phyloP scores from a whole-genome alignment of 2,329 filamentous ascomycete species.

The Exophiala lecanii-corni region DNA sequence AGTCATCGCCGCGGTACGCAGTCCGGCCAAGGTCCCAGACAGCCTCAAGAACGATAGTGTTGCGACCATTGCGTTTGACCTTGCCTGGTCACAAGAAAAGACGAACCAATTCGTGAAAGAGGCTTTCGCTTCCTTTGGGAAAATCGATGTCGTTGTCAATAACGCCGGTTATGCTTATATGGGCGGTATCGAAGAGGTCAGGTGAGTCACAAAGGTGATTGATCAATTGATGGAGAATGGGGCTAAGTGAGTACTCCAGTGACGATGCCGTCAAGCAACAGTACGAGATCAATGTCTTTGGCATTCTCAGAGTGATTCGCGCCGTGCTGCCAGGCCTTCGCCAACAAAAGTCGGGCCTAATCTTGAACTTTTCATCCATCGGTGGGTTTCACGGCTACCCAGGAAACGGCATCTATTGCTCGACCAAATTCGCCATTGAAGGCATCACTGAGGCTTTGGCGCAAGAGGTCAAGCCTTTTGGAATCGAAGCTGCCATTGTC shows the following conservation, averaged over 20 bases:
- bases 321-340: slow-evolving; percentile 34
- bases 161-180: slow-evolving; percentile 29
- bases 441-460: slow-evolving; percentile 20
- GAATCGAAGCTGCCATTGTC: slow-evolving; percentile 31
- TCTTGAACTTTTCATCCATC: slow-evolving; percentile 35
- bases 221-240: slow-evolving; percentile 10
- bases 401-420: slow-evolving; percentile 30
- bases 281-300: slow-evolving; percentile 29
- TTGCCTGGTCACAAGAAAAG: slow-evolving; percentile 6
- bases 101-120: slow-evolving; percentile 6
- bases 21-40: slow-evolving; percentile 22
- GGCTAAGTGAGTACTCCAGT: neutral
- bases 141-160: slow-evolving; percentile 32
- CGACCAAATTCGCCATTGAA: slow-evolving; percentile 33
- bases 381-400: slow-evolving; percentile 27
- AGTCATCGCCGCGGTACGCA: slow-evolving; percentile 33
- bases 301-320: slow-evolving; percentile 32
- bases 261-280: slow-evolving; percentile 29
- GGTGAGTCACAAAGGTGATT: neutral
- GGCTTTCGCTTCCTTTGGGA: neutral
- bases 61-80: slow-evolving; percentile 22
- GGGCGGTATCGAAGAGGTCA: slow-evolving; percentile 27
- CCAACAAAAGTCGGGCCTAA: slow-evolving; percentile 27
- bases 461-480: slow-evolving; percentile 30
- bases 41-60: slow-evolving; percentile 24